Base-by-base conservation (phyloP, 805 yeast genomes). In the Yamadazyma laniorum region DNA sequence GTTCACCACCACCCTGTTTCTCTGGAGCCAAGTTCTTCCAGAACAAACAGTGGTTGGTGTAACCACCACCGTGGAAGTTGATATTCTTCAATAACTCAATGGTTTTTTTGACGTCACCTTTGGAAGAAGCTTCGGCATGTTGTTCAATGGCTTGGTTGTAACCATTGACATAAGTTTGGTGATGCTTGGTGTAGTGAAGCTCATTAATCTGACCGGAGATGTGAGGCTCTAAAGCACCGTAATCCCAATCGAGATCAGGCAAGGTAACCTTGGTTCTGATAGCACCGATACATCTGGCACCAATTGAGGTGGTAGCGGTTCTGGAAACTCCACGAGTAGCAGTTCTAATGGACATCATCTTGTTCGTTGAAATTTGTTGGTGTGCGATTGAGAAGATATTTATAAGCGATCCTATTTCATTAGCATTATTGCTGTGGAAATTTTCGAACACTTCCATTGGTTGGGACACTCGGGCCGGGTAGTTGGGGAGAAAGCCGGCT, bases 1-100 rank as follows among this genome's bases (percentile, higher is more conserved):
- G 62, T 54, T 72, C 72, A 57, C 96, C 97, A 15, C 78, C 78
- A 32, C 70, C 70, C 40, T 58, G 57, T 40, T 57, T 59, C 40
- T 49, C 58, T 14, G 78, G 77, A 6, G 75, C 65, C 54, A 72
- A 63, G 49, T 64, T 69, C 47, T 70, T 68, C 75, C 75, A 72
- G 58, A 72, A 72, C 43, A 72, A 58, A 35, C 70, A 62, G 46
- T 72, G 78, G 61, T 72, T 72, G 43, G 69, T 63, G 59, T 72
- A 71, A 16, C 77, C 77, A 37, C 77, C 77, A 36, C 74, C 78
- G 42, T 72, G 72, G 61, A 72, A 72, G 48, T 68, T 69, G 57
- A 72, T 70, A 39, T 58, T 56, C 43, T 67, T 67, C 44, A 70
- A 73, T 44, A 72, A 58, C 29, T 62, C 74, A 37, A 72, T 56